phyloP scores from a whole-genome alignment of 352 stramenopile genomes.

The Phytophthora boehmeriae region DNA sequence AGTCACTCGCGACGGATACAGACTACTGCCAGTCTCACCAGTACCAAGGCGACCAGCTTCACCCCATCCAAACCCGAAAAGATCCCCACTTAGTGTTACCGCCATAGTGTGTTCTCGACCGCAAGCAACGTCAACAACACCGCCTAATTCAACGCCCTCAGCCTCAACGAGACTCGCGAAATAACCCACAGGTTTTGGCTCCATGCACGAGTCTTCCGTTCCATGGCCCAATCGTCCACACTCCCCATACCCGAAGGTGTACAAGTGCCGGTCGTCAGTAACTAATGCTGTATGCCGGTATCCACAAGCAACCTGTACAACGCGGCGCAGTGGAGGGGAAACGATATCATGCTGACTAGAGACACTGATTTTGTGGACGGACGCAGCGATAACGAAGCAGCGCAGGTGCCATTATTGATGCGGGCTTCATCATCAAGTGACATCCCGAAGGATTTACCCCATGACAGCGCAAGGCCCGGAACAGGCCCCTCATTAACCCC shows the following conservation, averaged over 20 bases:
- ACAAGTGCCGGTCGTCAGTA: constrained; percentile 64
- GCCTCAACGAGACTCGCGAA: constrained; percentile 57
- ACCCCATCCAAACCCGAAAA: constrained; percentile 89
- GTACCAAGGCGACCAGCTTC: constrained; percentile 85
- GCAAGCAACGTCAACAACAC: constrained; percentile 65
- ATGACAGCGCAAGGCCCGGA: constrained; percentile 62
- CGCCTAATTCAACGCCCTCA: constrained; percentile 37
- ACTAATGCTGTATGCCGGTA: constrained; percentile 82
- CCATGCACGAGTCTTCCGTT: constrained; percentile 48
- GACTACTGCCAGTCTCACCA: constrained; percentile 69
- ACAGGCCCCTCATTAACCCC: constrained; percentile 18
- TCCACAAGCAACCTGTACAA: constrained; percentile 73
- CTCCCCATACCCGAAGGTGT: constrained; percentile 84
- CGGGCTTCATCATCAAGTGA: constrained; percentile 68
- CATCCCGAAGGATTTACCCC: constrained; percentile 63
- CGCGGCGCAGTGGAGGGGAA: constrained; percentile 62
- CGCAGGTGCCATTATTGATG: constrained; percentile 15
- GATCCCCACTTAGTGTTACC: constrained; percentile 60
- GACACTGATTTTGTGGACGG: constrained; percentile 13
- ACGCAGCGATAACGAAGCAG: constrained; percentile 12
- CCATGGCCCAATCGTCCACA: constrained; percentile 80
- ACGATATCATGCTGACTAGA: constrained; percentile 40
- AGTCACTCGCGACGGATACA: constrained; percentile 62
- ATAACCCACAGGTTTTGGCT: constrained; percentile 57
- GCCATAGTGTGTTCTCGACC: constrained; percentile 89